Conservation (phyloP, 163 green algal genomes). For the Prototheca cutis region DNA sequence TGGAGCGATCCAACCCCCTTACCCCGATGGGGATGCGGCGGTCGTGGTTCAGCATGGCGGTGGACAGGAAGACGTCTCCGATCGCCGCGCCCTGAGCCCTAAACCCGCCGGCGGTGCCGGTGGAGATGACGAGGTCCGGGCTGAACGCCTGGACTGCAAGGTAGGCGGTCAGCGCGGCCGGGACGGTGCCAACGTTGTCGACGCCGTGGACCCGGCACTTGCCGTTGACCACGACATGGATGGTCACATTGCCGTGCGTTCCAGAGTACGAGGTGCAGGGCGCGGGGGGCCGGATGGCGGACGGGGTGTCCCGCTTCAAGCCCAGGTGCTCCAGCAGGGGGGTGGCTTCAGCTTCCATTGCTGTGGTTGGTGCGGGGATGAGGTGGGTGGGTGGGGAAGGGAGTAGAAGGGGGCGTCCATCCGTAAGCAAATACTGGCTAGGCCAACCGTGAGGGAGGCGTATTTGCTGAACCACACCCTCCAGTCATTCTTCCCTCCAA, state of each 20-base stretch:
- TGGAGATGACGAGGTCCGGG: conserved; percentile 86
- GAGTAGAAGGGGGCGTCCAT: too few species aligned
- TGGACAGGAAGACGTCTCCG: conserved; percentile 82
- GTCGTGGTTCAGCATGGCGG: conserved; percentile 82
- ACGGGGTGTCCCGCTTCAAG: conserved; percentile 46
- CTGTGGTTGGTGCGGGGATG: conserved; percentile 26
- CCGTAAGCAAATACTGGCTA: too few species aligned
- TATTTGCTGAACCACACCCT: too few species aligned
- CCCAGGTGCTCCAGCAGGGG: conserved; percentile 64
- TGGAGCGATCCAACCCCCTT: background rate
- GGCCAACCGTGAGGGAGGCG: too few species aligned
- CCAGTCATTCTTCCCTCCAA: too few species aligned
- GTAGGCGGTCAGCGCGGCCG: conserved; percentile 78
- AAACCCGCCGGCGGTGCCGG: conserved; percentile 91
- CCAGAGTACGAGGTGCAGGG: conserved; percentile 62
- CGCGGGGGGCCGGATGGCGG: conserved; percentile 41
- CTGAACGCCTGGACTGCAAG: conserved; percentile 64
- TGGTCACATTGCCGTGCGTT: conserved; percentile 22
- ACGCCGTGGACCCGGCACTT: conserved; percentile 57
- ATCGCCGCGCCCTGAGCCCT: conserved; percentile 70
- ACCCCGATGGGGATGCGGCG: conserved; percentile 82
- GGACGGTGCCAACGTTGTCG: conserved; percentile 88
- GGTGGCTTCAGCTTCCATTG: conserved; percentile 83
- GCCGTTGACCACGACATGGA: conserved; percentile 33
- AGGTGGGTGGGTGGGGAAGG: background rate